Conservation (phyloP, 2,329 filamentous ascomycete species). For the Plectosphaerella sp. region DNA sequence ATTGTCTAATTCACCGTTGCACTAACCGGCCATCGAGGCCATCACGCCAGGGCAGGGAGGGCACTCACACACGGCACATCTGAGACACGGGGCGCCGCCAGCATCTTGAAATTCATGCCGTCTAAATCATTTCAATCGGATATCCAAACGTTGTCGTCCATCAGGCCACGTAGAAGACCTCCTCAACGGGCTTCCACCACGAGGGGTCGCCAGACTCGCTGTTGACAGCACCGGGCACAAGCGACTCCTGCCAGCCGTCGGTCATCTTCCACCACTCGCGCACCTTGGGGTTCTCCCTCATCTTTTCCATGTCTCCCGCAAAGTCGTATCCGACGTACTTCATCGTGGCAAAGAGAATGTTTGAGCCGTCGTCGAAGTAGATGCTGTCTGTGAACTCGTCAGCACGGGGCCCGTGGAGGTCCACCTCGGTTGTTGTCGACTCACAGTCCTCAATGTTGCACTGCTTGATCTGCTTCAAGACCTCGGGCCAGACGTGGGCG, state of each 20-base stretch:
- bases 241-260: conserved; percentile 66
- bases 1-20: too few relatives aligned
- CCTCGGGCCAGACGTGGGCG: conserved; percentile 71
- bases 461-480: conserved; percentile 69
- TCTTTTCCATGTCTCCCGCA: conserved; percentile 69
- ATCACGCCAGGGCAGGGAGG: too few relatives aligned
- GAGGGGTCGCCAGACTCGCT: conserved; percentile 55
- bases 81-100: too few relatives aligned
- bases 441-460: conserved; percentile 71
- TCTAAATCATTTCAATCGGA: too few relatives aligned
- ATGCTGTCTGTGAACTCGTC: conserved; percentile 55
- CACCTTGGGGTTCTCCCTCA: conserved; percentile 69
- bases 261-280: conserved; percentile 80
- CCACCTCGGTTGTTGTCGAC: conserved; percentile 15
- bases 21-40: too few relatives aligned
- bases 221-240: conserved; percentile 55
- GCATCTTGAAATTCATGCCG: too few relatives aligned
- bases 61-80: too few relatives aligned
- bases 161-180: conserved; percentile 61
- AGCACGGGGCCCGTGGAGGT: not conserved
- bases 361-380: conserved; percentile 59
- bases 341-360: conserved; percentile 69
- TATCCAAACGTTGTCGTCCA: not conserved
- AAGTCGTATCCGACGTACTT: conserved; percentile 75
- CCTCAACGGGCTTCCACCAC: conserved; percentile 67